Conservation (phyloP, 1,139 yeast species). For the Geotrichum australiense region DNA sequence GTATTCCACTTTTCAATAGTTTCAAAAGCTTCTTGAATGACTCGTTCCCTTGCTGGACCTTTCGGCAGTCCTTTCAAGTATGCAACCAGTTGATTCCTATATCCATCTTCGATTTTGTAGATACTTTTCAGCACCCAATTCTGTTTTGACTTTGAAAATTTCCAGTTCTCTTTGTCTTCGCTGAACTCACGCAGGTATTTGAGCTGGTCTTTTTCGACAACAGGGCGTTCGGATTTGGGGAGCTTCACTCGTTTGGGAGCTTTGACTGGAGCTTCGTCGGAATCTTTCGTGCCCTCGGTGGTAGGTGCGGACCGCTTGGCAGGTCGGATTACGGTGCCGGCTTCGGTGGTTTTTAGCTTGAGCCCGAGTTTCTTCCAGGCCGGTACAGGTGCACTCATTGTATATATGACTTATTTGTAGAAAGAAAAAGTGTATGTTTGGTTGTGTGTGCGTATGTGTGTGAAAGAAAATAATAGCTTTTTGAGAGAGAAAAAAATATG, state of each 20-base stretch:
- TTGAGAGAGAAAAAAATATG: too few relatives aligned
- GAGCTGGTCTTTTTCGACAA: conserved; percentile 77
- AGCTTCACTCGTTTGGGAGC: conserved; percentile 69
- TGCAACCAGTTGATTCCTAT: conserved; percentile 46
- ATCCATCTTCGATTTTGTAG: conserved; percentile 45
- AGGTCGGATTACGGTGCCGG: not conserved
- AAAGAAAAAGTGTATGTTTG: too few relatives aligned
- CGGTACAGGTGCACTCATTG: conserved; percentile 43
- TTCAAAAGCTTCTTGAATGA: conserved; percentile 46
- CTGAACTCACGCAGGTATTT: conserved; percentile 63
- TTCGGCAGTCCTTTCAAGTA: conserved; percentile 73
- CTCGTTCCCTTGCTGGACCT: conserved; percentile 50
- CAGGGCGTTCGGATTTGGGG: conserved; percentile 71
- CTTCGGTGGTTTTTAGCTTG: conserved; percentile 38
- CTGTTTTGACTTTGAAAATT: conserved; percentile 89
- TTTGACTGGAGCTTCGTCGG: too few relatives aligned
- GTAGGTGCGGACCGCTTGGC: conserved; percentile 4
- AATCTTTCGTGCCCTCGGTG: conserved; percentile 29
- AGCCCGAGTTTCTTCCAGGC: conserved; percentile 91
- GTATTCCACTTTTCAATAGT: conserved; percentile 54
- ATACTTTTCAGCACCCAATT: conserved; percentile 82
- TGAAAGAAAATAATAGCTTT: too few relatives aligned
- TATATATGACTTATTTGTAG: not conserved
- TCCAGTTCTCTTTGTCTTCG: conserved; percentile 64
- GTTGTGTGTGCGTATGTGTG: too few relatives aligned